These are phyloP conservation scores for Coemansia sp. DNA, from an alignment of 192 early-diverging fungal species.

Conservation along the genomic window DNA sequence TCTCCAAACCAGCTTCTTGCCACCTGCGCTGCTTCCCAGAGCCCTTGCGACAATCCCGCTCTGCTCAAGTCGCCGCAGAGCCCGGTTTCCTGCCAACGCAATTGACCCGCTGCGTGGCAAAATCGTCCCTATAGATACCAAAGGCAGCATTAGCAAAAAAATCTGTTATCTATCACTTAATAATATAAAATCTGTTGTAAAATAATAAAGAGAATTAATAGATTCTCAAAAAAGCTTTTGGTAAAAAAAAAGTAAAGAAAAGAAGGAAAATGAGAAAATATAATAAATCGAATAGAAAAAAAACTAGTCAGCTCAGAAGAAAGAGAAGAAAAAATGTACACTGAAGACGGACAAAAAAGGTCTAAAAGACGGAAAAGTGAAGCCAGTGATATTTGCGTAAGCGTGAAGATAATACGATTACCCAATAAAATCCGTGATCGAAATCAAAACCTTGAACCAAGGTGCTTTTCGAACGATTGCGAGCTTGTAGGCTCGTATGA, in stretches of 20 bases:
- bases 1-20: not conserved
- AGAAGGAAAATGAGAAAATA: not conserved
- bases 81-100: slow-evolving; percentile 1
- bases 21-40: not conserved
- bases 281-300: not conserved
- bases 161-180: not conserved
- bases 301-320: not conserved
- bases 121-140: slow-evolving; percentile 5
- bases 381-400: not conserved
- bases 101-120: slow-evolving; percentile 10
- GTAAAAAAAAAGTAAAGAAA: not conserved
- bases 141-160: not conserved
- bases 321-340: not conserved
- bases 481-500: no score
- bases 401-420: not conserved
- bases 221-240: not conserved
- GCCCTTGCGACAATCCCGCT: not conserved
- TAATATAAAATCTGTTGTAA: not conserved
- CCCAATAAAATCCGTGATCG: no score
- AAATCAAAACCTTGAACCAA: no score
- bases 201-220: not conserved
- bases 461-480: no score
- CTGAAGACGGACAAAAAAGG: not conserved
- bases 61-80: slow-evolving; percentile 13
- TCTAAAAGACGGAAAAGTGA: not conserved